Evolutionary conservation across 1,284 basidiomycete genomes (phyloP).

Genomic region (Ganoderma lucidum): DNA sequence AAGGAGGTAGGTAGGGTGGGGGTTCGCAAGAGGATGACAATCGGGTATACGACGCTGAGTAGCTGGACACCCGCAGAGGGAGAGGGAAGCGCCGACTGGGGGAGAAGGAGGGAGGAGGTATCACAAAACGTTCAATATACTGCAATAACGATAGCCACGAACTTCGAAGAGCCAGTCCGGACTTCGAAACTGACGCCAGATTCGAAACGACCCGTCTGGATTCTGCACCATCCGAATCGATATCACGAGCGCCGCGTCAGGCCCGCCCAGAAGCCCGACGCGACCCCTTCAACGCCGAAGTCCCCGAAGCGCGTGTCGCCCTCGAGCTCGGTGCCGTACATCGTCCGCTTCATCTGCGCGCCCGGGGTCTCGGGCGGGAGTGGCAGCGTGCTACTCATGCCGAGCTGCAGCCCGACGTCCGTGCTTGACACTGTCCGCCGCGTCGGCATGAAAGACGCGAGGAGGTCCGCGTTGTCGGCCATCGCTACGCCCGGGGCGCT

Average conservation of each 20-base stretch:
- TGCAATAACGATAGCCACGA: slow-evolving; percentile 5
- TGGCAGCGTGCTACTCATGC: slow-evolving; percentile 35
- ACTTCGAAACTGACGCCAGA: slow-evolving; percentile 12
- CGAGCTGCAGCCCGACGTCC: slow-evolving; percentile 37
- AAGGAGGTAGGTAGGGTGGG: not conserved
- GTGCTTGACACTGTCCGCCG: slow-evolving; percentile 35
- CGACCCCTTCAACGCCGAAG: slow-evolving; percentile 79
- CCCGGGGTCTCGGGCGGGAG: slow-evolving; percentile 44
- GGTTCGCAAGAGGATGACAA: not conserved
- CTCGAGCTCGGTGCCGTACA: slow-evolving; percentile 83
- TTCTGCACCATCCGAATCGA: not conserved
- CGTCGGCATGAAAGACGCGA: not conserved
- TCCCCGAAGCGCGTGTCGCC: slow-evolving; percentile 81
- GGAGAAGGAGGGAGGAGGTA: not conserved
- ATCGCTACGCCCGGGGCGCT: slow-evolving; percentile 7
- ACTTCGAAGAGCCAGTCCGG: slow-evolving; percentile 12
- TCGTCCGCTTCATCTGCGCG: slow-evolving; percentile 62
- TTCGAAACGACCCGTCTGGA: not conserved
- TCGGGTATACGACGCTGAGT: not conserved
- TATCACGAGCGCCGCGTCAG: slow-evolving; percentile 39
- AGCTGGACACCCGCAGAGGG: not conserved
- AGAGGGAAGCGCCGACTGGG: not conserved
- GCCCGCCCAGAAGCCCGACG: slow-evolving; percentile 67
- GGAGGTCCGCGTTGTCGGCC: slow-evolving; percentile 10
- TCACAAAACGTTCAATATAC: slow-evolving; percentile 3